These are phyloP conservation scores for Lyophyllum semitale DNA, from an alignment of 768 basidiomycete species.

Conservation along the genomic window DNA sequence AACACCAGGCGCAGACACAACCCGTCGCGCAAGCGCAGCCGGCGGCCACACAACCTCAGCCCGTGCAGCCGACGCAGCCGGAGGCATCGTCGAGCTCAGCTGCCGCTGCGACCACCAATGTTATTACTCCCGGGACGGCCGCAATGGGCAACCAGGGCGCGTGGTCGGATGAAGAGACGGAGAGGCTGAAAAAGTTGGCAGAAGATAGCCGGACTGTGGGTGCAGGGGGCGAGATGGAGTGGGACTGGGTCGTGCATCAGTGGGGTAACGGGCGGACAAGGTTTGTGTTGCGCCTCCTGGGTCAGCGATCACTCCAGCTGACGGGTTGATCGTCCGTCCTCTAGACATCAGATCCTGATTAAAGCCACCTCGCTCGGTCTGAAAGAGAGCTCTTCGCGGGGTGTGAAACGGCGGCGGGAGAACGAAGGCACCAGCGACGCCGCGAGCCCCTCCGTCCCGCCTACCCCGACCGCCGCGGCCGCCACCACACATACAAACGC, in stretches of 20 bases:
- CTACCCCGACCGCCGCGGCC: constrained; percentile 29
- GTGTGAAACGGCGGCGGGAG: constrained; percentile 47
- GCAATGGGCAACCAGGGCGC: constrained; percentile 60
- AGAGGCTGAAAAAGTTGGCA: constrained; percentile 64
- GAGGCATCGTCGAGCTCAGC: constrained; percentile 23
- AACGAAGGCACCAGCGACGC: constrained; percentile 41
- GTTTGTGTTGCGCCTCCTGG: constrained; percentile 35
- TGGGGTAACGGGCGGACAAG: constrained; percentile 77
- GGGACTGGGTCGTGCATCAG: constrained; percentile 76
- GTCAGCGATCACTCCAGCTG: background rate
- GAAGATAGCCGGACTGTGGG: constrained; percentile 60
- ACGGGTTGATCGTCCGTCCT: background rate
- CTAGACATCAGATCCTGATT: constrained; percentile 81
- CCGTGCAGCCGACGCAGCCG: constrained; percentile 16
- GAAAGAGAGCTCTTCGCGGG: constrained; percentile 62
- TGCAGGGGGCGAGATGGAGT: constrained; percentile 65
- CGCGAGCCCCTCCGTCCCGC: constrained; percentile 31
- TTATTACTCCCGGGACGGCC: constrained; percentile 26
- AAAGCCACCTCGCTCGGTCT: constrained; percentile 80
- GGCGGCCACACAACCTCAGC: constrained; percentile 12
- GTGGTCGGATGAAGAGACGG: constrained; percentile 80
- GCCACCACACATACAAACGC: constrained; percentile 18
- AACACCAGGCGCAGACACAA: constrained; percentile 8
- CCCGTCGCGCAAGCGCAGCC: background rate
- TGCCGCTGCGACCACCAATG: constrained; percentile 14